phyloP scores from a whole-genome alignment of 768 basidiomycete genomes.

The Postia placenta region DNA sequence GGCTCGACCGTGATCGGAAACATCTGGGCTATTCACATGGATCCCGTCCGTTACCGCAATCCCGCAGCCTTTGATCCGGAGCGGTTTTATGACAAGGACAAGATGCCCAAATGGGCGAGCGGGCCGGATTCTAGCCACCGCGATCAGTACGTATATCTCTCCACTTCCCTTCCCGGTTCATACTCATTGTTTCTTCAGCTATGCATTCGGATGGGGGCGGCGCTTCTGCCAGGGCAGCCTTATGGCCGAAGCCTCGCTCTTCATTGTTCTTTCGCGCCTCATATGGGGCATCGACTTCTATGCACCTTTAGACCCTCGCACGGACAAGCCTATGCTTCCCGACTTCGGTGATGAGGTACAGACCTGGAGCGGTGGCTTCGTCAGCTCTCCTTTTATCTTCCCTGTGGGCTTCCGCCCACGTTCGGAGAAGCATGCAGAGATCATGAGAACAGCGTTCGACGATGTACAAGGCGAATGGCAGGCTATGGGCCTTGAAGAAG shows the following conservation, averaged over 20 bases:
- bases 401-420: conserved; percentile 3
- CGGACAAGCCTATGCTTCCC: not conserved
- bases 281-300: conserved; percentile 6
- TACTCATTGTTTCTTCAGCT: conserved; percentile 3
- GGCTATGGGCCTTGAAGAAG: not conserved
- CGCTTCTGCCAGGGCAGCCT: conserved; percentile 14
- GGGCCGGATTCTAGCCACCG: conserved; percentile 6
- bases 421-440: not conserved
- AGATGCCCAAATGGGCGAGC: conserved; percentile 8
- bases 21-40: conserved; percentile 21
- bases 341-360: conserved; percentile 6
- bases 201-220: conserved; percentile 16
- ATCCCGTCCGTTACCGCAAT: conserved; percentile 15
- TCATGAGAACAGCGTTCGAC: not conserved
- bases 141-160: conserved; percentile 3
- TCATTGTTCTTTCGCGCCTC: conserved; percentile 8
- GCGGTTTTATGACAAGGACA: conserved; percentile 11
- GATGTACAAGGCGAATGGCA: not conserved
- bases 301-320: conserved; percentile 3
- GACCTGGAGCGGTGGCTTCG: conserved; percentile 7
- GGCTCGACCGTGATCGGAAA: conserved; percentile 18
- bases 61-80: conserved; percentile 17
- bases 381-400: conserved; percentile 5
- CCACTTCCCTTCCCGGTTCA: too few relatives aligned
- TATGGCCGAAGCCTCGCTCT: conserved; percentile 14